Evolutionary conservation across 2,329 filamentous ascomycete genomes (phyloP).

Genomic region (Pleoardoris graminearum): DNA sequence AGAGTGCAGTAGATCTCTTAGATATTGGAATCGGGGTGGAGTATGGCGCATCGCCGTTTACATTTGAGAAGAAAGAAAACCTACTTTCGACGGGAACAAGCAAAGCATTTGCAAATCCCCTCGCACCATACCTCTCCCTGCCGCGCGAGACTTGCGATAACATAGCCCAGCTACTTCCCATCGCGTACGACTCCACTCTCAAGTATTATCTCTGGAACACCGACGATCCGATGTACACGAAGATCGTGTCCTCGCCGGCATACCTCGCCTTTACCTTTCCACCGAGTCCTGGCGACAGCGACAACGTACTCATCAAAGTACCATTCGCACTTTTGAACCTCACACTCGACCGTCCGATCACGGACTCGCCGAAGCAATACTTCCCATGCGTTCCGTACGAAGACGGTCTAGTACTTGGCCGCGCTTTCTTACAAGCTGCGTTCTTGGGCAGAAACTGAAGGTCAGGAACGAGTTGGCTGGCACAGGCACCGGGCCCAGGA

Average conservation of each 20-base stretch:
- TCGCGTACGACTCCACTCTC: conserved; percentile 22
- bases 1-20: conserved; percentile 29
- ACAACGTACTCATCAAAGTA: conserved; percentile 49
- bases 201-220: conserved; percentile 37
- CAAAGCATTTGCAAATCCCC: conserved; percentile 21
- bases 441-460: conserved; percentile 45
- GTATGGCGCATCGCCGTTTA: conserved; percentile 47
- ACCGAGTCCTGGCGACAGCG: conserved; percentile 21
- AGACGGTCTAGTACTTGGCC: conserved; percentile 44
- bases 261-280: conserved; percentile 49
- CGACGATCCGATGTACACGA: conserved; percentile 34
- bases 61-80: conserved; percentile 24
- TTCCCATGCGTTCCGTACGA: conserved; percentile 49
- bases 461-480: conserved; percentile 4
- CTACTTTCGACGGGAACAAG: conserved; percentile 10
- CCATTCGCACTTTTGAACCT: conserved; percentile 44
- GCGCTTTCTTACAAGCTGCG: conserved; percentile 54
- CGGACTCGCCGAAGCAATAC: conserved; percentile 42
- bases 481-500: neutral
- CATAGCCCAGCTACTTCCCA: conserved; percentile 31
- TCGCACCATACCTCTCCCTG: conserved; percentile 30
- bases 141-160: conserved; percentile 31
- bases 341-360: conserved; percentile 47
- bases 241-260: conserved; percentile 49
- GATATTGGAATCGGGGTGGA: conserved; percentile 51